phyloP scores from a whole-genome alignment of 2,329 filamentous ascomycete genomes.

The Colletotrichum sp. region DNA sequence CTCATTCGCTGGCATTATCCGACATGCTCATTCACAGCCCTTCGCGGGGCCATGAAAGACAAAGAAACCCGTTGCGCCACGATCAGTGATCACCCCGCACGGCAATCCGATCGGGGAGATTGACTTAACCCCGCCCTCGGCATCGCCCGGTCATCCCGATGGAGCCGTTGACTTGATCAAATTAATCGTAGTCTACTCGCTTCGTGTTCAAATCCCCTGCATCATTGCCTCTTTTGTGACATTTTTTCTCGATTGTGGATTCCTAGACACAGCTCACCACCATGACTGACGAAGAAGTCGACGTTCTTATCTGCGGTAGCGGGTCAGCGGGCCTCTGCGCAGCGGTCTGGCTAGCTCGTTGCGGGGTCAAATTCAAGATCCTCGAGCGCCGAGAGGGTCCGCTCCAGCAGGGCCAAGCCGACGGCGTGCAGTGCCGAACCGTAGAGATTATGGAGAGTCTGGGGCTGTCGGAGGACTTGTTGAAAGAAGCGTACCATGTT shows the following conservation, averaged over 20 bases:
- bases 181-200: too few relatives aligned
- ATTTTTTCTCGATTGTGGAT: background rate
- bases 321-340: constrained; percentile 46
- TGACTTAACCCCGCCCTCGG: background rate
- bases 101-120: background rate
- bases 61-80: background rate
- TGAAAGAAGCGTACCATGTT: constrained; percentile 63
- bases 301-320: constrained; percentile 16
- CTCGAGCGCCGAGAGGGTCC: constrained; percentile 34
- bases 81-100: background rate
- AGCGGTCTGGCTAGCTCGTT: constrained; percentile 45
- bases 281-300: constrained; percentile 19
- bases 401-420: constrained; percentile 58
- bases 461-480: constrained; percentile 56
- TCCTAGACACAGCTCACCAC: background rate
- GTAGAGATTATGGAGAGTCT: constrained; percentile 69
- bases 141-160: background rate
- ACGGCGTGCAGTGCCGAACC: constrained; percentile 65
- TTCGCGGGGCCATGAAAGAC: background rate
- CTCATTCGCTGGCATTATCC: background rate
- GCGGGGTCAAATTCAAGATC: constrained; percentile 44
- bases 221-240: background rate
- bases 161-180: background rate
- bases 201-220: background rate
- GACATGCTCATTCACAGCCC: rapidly evolving